A percentile compares a stretch with the other conserved stretches of the same genome.
Evolutionary conservation across 2,329 filamentous ascomycete genomes (phyloP).

Genomic region (Bipolaris sorokiniana): DNA sequence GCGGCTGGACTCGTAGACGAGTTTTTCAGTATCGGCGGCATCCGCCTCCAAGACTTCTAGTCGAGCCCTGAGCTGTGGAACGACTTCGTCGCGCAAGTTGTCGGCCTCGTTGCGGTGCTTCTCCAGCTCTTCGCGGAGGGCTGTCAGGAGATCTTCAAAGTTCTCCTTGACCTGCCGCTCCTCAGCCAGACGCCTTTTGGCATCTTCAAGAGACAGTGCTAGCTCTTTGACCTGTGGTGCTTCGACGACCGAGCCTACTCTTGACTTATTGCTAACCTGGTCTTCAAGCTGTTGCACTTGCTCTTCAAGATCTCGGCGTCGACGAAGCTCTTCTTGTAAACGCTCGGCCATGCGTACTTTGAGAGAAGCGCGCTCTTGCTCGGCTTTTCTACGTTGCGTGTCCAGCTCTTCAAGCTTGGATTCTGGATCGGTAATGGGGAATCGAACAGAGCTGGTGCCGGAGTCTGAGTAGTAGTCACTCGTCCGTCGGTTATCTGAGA

Average conservation of each 20-base stretch:
- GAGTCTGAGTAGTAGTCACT: constrained; percentile 99
- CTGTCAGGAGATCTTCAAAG: constrained; percentile 88
- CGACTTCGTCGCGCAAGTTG: constrained; percentile 85
- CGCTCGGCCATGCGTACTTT: constrained; percentile 84
- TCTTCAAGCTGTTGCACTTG: constrained; percentile 85
- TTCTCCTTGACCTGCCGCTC: constrained; percentile 89
- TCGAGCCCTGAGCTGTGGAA: constrained; percentile 77
- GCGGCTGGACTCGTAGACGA: constrained; percentile 80
- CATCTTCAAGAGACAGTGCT: constrained; percentile 79
- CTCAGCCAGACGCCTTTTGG: constrained; percentile 79
- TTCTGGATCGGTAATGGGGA: constrained; percentile 67
- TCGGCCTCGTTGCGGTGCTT: constrained; percentile 87
- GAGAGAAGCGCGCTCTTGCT: constrained; percentile 89
- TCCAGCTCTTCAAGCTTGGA: constrained; percentile 74
- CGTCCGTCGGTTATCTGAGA: constrained; percentile 72
- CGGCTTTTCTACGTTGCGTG: constrained; percentile 78
- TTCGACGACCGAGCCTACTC: constrained; percentile 32
- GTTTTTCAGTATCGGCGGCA: constrained; percentile 72
- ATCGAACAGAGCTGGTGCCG: constrained; percentile 82
- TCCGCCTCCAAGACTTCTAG: constrained; percentile 80
- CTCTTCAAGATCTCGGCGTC: constrained; percentile 76
- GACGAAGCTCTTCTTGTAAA: constrained; percentile 82
- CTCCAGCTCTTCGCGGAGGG: constrained; percentile 81
- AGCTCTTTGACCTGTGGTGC: constrained; percentile 73
- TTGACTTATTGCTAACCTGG: constrained; percentile 60